Percentiles rank a stretch among this genome's conserved stretches.
Evolutionary conservation across 768 basidiomycete genomes (phyloP).

Genomic region (Rhodotorula graminis): DNA sequence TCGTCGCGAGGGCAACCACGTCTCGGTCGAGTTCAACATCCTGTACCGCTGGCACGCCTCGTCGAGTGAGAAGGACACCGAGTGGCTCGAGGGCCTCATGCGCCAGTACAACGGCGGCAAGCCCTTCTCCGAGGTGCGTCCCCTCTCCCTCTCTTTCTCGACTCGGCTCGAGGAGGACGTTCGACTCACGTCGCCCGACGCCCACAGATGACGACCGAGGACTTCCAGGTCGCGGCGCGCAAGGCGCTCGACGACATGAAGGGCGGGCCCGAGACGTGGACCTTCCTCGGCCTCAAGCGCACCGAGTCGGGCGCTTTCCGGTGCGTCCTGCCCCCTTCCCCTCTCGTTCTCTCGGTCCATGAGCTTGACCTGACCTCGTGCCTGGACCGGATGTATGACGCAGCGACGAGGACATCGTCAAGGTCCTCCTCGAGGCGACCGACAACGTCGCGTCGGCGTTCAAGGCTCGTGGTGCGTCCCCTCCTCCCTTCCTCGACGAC

Average conservation of each 20-base stretch:
- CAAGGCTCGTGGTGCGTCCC: constrained; percentile 24
- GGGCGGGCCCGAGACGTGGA: constrained; percentile 11
- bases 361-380: background rate
- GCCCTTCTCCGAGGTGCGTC: constrained; percentile 18
- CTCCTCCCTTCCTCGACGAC: too few species aligned
- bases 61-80: constrained; percentile 45
- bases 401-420: constrained; percentile 30
- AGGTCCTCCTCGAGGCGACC: constrained; percentile 22
- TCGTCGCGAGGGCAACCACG: constrained; percentile 29
- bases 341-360: background rate
- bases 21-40: constrained; percentile 29
- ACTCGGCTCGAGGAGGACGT: background rate
- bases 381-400: too few species aligned
- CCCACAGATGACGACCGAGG: constrained; percentile 13
- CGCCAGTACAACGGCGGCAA: constrained; percentile 25
- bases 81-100: constrained; percentile 53
- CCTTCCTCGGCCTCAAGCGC: constrained; percentile 17
- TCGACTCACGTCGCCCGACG: too few species aligned
- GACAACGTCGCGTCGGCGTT: constrained; percentile 26
- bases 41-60: constrained; percentile 45
- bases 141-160: background rate
- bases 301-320: constrained; percentile 8
- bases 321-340: background rate
- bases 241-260: constrained; percentile 4
- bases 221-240: constrained; percentile 5